These are phyloP conservation scores for Trametes maxima DNA, from an alignment of 768 basidiomycete genomes.

Conservation along the genomic window DNA sequence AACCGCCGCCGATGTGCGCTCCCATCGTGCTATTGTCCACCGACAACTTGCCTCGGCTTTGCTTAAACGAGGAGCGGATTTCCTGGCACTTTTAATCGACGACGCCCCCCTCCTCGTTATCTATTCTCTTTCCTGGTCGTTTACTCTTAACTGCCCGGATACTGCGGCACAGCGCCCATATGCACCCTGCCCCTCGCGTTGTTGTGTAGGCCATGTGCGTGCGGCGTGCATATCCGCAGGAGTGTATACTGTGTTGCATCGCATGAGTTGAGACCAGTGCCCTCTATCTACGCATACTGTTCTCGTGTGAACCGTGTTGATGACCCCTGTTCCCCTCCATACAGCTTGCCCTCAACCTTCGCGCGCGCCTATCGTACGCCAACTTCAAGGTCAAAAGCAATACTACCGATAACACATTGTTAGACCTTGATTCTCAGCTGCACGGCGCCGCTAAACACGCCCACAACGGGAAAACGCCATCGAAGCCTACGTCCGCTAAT, in stretches of 20 bases:
- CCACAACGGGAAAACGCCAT: constrained; percentile 27
- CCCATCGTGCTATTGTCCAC: constrained; percentile 25
- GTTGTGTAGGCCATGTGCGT: too few species aligned
- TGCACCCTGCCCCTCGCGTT: neutral
- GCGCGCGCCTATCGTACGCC: constrained; percentile 80
- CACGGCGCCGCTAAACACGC: constrained; percentile 41
- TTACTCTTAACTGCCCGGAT: neutral
- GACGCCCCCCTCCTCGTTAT: neutral
- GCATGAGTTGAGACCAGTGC: neutral
- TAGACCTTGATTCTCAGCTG: constrained; percentile 69
- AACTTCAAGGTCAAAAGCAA: constrained; percentile 83
- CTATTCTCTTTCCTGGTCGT: neutral
- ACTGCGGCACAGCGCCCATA: neutral
- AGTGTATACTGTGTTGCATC: neutral
- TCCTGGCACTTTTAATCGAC: constrained; percentile 17
- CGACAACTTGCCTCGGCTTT: neutral
- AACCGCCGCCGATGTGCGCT: constrained; percentile 47
- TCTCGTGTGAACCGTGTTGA: constrained; percentile 1
- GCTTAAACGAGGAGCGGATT: neutral
- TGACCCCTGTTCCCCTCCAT: constrained; percentile 27
- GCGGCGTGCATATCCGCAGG: too few species aligned
- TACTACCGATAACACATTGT: constrained; percentile 62
- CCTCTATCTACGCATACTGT: constrained; percentile 9
- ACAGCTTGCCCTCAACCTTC: constrained; percentile 80
- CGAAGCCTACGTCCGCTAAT: constrained; percentile 34